Conservation (phyloP, 2,329 filamentous ascomycete species). For the Lithohypha guttulata region DNA sequence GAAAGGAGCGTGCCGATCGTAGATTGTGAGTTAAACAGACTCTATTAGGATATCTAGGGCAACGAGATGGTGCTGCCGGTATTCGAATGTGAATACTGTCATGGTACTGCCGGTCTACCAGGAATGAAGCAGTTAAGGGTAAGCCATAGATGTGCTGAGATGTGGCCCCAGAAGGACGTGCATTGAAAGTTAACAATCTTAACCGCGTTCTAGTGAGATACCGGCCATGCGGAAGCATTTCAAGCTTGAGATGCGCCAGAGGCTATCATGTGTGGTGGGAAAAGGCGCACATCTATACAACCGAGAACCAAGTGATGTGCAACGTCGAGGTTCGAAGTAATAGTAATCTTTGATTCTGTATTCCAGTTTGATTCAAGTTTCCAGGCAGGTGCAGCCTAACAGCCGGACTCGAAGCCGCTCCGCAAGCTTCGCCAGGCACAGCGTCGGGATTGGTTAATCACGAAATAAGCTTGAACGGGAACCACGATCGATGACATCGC, state of each 20-base stretch:
- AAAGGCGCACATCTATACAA: too few species aligned
- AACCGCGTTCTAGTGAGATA: slow-evolving; percentile 1
- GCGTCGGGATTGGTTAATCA: background rate
- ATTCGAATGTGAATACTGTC: background rate
- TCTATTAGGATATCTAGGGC: too few species aligned
- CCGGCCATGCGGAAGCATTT: slow-evolving; percentile 5
- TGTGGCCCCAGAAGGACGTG: background rate
- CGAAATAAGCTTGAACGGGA: background rate
- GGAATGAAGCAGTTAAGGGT: slow-evolving; percentile 1
- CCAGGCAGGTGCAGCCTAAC: background rate
- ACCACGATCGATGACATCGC: slow-evolving; percentile 2
- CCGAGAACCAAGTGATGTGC: too few species aligned
- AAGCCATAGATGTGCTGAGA: background rate
- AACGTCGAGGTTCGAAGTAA: too few species aligned
- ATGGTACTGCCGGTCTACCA: background rate
- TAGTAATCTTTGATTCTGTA: too few species aligned
- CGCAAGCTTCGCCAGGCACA: background rate
- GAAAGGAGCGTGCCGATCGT: background rate
- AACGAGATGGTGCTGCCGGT: background rate
- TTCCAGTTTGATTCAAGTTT: too few species aligned
- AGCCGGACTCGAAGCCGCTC: background rate
- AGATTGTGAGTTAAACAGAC: background rate
- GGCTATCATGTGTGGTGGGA: too few species aligned
- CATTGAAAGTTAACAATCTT: background rate
- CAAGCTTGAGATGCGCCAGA: background rate